Evolutionary conservation across 768 basidiomycete species (phyloP).

Genomic region (Gloeophyllum trabeum): DNA sequence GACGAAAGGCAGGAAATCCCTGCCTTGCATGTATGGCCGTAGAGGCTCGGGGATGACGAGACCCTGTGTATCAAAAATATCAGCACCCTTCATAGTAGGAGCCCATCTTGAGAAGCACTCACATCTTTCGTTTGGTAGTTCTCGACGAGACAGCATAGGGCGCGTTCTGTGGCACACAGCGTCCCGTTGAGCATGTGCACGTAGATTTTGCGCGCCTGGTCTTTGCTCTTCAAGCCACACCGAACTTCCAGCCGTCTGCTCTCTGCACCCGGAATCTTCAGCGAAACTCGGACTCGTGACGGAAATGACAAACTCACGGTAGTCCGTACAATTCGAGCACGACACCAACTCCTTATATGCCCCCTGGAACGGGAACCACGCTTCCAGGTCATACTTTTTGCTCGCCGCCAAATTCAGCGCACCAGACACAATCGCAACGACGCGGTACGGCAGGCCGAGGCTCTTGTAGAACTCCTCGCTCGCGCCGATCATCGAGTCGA

Average conservation of each 20-base stretch:
- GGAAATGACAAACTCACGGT: slow-evolving; percentile 53
- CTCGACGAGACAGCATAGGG: slow-evolving; percentile 95
- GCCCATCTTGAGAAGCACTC: slow-evolving; percentile 16
- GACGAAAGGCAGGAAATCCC: slow-evolving; percentile 79
- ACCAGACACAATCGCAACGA: slow-evolving; percentile 92
- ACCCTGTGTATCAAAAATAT: slow-evolving; percentile 58
- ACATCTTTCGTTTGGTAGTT: slow-evolving; percentile 96
- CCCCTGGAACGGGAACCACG: slow-evolving; percentile 98
- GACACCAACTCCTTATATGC: slow-evolving; percentile 96
- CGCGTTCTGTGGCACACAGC: slow-evolving; percentile 92
- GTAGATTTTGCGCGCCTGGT: slow-evolving; percentile 85
- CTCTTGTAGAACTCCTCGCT: slow-evolving; percentile 96
- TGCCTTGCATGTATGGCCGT: slow-evolving; percentile 92
- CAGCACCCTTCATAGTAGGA: too few species aligned
- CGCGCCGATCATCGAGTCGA: slow-evolving; percentile 82
- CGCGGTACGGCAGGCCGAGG: slow-evolving; percentile 82
- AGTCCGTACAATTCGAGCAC: slow-evolving; percentile 98
- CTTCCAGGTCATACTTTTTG: slow-evolving; percentile 96
- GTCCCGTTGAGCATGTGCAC: slow-evolving; percentile 99
- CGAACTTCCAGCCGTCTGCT: slow-evolving; percentile 87
- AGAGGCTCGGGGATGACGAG: slow-evolving; percentile 83
- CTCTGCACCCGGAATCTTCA: slow-evolving; percentile 38
- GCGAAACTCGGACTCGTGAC: not conserved
- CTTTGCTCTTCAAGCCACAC: slow-evolving; percentile 85
- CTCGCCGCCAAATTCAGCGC: slow-evolving; percentile 94